Base-by-base conservation (phyloP, 1,139 yeast genomes). In the Magnusiomyces tetraspermus region DNA sequence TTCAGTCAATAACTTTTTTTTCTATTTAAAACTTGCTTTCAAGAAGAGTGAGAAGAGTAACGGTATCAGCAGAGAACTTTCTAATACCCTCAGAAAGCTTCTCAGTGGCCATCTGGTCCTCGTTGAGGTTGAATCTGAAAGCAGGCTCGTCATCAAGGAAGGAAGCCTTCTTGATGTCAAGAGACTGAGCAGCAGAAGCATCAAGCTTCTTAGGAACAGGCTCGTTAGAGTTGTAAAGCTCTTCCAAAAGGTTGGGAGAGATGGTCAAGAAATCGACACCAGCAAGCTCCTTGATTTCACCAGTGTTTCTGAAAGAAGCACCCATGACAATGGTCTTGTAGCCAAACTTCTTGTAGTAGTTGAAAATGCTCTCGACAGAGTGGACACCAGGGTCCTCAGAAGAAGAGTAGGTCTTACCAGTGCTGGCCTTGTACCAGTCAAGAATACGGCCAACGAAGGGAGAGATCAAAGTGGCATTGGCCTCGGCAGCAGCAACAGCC, bases 401-500 rank as follows among this genome's bases (percentile, higher is more conserved):
- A 61, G 77, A 76, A 53, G 80, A 76, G 80, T 85, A 92, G 57
- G 81, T 78, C 80, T 89, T 80, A 67, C 97, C 97, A 61, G 97
- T 89, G 66, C 80, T 71, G 63, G 94, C 92, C 81, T 90, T 92
- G 86, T 80, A 89, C 97, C 97, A 92, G 75, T 92, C 99, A 75
- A 92, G 80, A 73, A 92, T 94, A 80, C 98, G 88, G 67, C 99
- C 99, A 59, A 92, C 99, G 70, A 92, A 92, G 63, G 99, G 99
- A 51, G 98, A 94, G 68, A 92, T 90, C 72, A 92, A 80, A 59
- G 98, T 92, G 65, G 89, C 90, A 59, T 83, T 74, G 67, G 98
- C 98, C 77, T 92, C 99, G 63, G 98, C 98, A 76, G 95, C 87
- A 58, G 99, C 97, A 69, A 92, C 97, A 60, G 98, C 99, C 77